Percentiles rank a stretch among this genome's conserved stretches.
phyloP scores from a whole-genome alignment of 1,284 basidiomycete genomes.

The Sporisorium scitamineum region DNA sequence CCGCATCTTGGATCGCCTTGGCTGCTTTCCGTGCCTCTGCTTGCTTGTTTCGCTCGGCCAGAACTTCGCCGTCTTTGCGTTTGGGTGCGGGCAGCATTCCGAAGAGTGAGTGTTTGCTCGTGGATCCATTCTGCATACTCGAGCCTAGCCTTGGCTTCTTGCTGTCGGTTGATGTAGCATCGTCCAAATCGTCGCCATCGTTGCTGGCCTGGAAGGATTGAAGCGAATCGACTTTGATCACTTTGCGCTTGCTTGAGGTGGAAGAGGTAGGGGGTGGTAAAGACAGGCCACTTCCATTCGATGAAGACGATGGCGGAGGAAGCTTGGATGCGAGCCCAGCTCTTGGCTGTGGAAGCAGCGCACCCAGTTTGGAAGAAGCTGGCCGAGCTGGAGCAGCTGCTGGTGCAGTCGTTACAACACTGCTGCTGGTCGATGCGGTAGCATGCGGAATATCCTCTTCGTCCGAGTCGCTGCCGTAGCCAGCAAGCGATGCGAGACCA shows the following conservation, averaged over 20 bases:
- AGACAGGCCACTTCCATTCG: constrained; percentile 14
- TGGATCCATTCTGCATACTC: background rate
- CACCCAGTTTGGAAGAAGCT: constrained; percentile 15
- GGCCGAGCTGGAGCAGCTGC: background rate
- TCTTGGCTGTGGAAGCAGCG: constrained; percentile 31
- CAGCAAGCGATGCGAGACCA: constrained; percentile 35
- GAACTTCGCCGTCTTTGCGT: constrained; percentile 34
- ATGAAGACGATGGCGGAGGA: constrained; percentile 23
- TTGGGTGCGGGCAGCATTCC: constrained; percentile 65
- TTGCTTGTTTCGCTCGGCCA: constrained; percentile 38
- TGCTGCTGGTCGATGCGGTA: constrained; percentile 1
- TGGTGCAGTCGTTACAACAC: background rate
- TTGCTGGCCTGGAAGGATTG: constrained; percentile 2
- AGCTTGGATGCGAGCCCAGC: constrained; percentile 24
- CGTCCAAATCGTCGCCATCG: constrained; percentile 14
- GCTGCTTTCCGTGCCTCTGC: constrained; percentile 40
- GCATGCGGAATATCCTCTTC: background rate
- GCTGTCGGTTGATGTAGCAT: constrained; percentile 1
- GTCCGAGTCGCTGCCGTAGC: constrained; percentile 45
- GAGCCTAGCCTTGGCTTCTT: constrained; percentile 20
- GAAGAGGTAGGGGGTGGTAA: constrained; percentile 24
- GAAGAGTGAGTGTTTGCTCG: constrained; percentile 50
- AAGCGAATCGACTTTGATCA: constrained; percentile 49
- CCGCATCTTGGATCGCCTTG: constrained; percentile 13
- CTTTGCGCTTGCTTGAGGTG: constrained; percentile 25